Percentiles rank a stretch among this genome's conserved stretches.
Evolutionary conservation across 2,329 filamentous ascomycete species (phyloP).

Genomic region (Myriosclerotinia duriaeana): DNA sequence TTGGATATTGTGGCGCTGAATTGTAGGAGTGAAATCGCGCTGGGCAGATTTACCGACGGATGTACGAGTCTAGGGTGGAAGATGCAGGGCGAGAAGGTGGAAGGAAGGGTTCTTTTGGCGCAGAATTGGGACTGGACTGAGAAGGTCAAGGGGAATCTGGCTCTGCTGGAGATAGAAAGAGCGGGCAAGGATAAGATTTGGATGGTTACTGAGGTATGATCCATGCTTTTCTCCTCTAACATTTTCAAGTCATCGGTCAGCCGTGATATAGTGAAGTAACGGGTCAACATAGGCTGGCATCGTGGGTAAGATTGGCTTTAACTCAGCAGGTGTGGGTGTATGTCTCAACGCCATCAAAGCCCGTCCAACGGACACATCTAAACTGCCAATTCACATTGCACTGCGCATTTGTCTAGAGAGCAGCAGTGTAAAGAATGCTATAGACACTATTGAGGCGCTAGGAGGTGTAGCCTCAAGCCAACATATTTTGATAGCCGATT

Average conservation of each 20-base stretch:
- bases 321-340: slow-evolving; percentile 53
- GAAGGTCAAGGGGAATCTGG: slow-evolving; percentile 28
- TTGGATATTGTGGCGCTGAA: slow-evolving; percentile 6
- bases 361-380: slow-evolving; percentile 47
- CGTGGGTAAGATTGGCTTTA: slow-evolving; percentile 53
- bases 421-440: slow-evolving; percentile 46
- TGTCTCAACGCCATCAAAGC: slow-evolving; percentile 57
- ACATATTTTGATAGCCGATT: slow-evolving; percentile 55
- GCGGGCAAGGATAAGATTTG: neutral
- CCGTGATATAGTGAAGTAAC: slow-evolving; percentile 8
- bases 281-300: slow-evolving; percentile 32
- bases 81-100: slow-evolving; percentile 17
- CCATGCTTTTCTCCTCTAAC: slow-evolving; percentile 11
- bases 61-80: slow-evolving; percentile 15
- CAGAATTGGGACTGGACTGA: slow-evolving; percentile 38
- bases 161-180: slow-evolving; percentile 26
- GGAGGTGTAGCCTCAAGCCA: slow-evolving; percentile 54
- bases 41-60: neutral
- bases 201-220: slow-evolving; percentile 15
- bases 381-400: slow-evolving; percentile 55
- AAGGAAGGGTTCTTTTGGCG: slow-evolving; percentile 25
- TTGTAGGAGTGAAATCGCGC: slow-evolving; percentile 9
- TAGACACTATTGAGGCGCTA: slow-evolving; percentile 46
- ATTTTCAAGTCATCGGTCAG: neutral
- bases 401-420: slow-evolving; percentile 54